Base-by-base conservation (phyloP, 2,329 filamentous ascomycete genomes). In the Fusarium dimerum region DNA sequence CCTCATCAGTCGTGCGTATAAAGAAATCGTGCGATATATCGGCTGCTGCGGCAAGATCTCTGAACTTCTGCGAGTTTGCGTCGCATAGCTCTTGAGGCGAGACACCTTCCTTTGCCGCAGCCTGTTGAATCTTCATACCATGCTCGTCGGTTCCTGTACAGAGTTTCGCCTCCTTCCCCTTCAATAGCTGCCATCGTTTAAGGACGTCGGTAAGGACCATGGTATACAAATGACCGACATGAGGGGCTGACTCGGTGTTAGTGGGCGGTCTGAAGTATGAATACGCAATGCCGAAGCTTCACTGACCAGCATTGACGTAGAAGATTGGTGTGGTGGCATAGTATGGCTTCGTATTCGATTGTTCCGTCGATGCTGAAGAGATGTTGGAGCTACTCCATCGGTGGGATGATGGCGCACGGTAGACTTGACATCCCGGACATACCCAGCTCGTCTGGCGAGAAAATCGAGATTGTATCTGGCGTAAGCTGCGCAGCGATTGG, bases 321-420 rank as follows among this genome's bases (percentile, higher is more conserved):
- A 97, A 99, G 52, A 99, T 99, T 3, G 94, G 94, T 9, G 92
- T 95, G 6, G 94, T 97, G 66, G 96, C 80, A 78, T 97, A 99
- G 77, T 88, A 97, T 9, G 93, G 92, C 76, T 97, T 97, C 55
- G 66, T 62, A 20, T 88, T 97, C 6, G 92, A 90, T 76, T 97
- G 97, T 54, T 66, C 61, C 17, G 50, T 38, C 36, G 47, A 40
- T 45, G 46, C 18, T 41, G 52, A 49, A 3, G 64, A 64, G 62
- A 59, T 66, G 43, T 61, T 54, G 13, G 68, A 68, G 65, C 69
- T 71, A 51, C 55, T 69, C 66, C 68, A 72, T 53, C 68, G 68
- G 17, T 54, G 13, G 10, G 32, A 57, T 47, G 58, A 50, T 7
- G 56, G 50, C 17, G 52, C 48, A 36, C 55, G 55, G 34, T 58